Base-by-base conservation (phyloP, 1,139 yeast genomes). In the Candida smagusa region DNA sequence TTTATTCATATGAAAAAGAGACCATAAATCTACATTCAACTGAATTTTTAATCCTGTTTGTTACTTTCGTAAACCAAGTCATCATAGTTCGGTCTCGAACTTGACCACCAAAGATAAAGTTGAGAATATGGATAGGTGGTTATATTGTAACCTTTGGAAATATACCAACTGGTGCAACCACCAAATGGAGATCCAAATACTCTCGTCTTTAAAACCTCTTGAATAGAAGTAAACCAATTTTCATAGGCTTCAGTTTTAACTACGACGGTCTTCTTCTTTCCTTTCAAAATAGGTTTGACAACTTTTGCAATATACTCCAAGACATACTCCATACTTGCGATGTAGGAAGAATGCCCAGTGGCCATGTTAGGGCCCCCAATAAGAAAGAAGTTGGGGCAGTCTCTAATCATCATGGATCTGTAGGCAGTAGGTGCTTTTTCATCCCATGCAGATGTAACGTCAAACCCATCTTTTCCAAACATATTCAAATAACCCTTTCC, bases 271-370 rank as follows among this genome's bases (percentile, higher is more conserved):
- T 55, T 55, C 38, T 50, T 49, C 6, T 53, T 50, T 2, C 70
- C 72, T 22, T 56, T 46, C 30, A 69, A 41, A 21, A 69, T 52
- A 28, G 58, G 58, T 11, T 49, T 45, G 3, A 63, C 57, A 12
- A 65, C 52, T 28, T 52, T 53, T 2, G 44, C 33, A 31, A 58
- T 53, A 41, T 53, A 67, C 7, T 46, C 49, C 37, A 63, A 54
- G 5, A 59, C 61, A 47, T 66, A 67, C 46, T 69, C 74, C 41
- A 65, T 59, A 16, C 73, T 71, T 46, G 64, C 53, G 4, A 68
- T 65, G 36, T 66, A 73, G 1, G 74, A 67, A 0, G 71, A 57
- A 44, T 69, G 74, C 4, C 75, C 75, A n/a, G 74, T 65, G 12
- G 71, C 69, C 3, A 70, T 56, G 42, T 69, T 69, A 22, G 75